Evolutionary conservation across 2,329 filamentous ascomycete species (phyloP), one percentile per base, ranked within the genome.

Genomic region (Dichotomopilus funicola): DNA sequence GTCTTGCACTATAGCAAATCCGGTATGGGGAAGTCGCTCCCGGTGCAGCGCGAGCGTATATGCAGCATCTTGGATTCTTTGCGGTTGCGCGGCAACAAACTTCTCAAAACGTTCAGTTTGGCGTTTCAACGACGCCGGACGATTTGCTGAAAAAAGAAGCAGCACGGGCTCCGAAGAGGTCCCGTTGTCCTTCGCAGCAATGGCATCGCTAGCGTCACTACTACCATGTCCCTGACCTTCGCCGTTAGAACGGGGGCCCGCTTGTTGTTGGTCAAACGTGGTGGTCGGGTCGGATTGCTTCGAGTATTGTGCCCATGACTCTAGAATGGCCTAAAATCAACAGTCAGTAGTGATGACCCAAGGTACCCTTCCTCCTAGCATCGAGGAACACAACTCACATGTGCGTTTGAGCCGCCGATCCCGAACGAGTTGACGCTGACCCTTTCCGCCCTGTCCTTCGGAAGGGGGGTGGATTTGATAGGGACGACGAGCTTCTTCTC

Each of bases 401-500:
- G 53, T 2, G 47, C 53, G n/a, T 75, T 75, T 34, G 72, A 70
- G 38, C 67, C 72, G 40, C 69, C 72, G 33, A 71, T 73, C 2
- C 74, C 74, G 55, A 76, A 77, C 36, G 67, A 70, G 63, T 76
- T 77, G 54, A 78, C 65, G 58, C 75, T 76, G 45, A 74, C 69
- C 55, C 71, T 73, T 55, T 70, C 34, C 11, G n/a, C 71, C 66
- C 76, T 75, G 49, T 69, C 69, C 42, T 63, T 67, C 2, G 73
- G 75, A 70, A 40, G 47, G 0, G 43, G 19, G 19, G 68, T 65
- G 52, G 73, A 69, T 5, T 55, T 68, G 3, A 66, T 63, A 0
- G 74, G 73, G 0, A 77, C 69, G 60, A 71, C 73, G 56, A 77
- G 66, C 58, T 76, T 74, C 73, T 73, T 76, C 42, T 73, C 64